Conservation (phyloP, 148 eudicot genomes). For the Camellia sinensis region DNA sequence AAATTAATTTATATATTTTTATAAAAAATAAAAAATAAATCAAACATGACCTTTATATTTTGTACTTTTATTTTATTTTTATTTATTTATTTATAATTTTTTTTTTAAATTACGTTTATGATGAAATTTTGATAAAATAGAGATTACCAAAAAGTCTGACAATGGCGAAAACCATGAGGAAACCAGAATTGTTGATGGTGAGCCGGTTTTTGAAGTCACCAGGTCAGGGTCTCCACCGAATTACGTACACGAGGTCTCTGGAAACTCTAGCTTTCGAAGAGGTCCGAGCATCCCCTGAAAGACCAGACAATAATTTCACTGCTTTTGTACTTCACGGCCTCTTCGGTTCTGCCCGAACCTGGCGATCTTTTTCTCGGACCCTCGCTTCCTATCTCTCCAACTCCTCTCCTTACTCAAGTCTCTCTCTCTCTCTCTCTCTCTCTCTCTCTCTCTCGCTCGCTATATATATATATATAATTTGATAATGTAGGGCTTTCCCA, state of each 20-base stretch:
- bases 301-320: conserved; percentile 40
- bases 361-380: conserved; percentile 83
- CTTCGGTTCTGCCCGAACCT: conserved; percentile 79
- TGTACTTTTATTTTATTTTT: too few species aligned
- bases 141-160: neutral
- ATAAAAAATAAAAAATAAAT: too few species aligned
- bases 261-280: conserved; percentile 88
- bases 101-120: too few species aligned
- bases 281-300: conserved; percentile 40
- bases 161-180: conserved; percentile 45
- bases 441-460: neutral
- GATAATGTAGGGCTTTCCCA: too few species aligned
- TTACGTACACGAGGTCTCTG: conserved; percentile 36
- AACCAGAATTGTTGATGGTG: conserved; percentile 18
- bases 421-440: neutral
- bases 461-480: neutral
- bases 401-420: conserved; percentile 6
- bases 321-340: conserved; percentile 83
- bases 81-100: too few species aligned
- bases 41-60: too few species aligned
- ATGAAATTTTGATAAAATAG: too few species aligned
- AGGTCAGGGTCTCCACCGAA: conserved; percentile 7
- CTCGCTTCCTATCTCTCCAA: conserved; percentile 61
- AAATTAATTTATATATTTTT: too few species aligned
- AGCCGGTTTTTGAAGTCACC: conserved; percentile 28